Percentiles rank a stretch among this genome's conserved stretches.
Conservation (phyloP, 768 basidiomycete species). For the Xerocomus brunneocitrinus region DNA sequence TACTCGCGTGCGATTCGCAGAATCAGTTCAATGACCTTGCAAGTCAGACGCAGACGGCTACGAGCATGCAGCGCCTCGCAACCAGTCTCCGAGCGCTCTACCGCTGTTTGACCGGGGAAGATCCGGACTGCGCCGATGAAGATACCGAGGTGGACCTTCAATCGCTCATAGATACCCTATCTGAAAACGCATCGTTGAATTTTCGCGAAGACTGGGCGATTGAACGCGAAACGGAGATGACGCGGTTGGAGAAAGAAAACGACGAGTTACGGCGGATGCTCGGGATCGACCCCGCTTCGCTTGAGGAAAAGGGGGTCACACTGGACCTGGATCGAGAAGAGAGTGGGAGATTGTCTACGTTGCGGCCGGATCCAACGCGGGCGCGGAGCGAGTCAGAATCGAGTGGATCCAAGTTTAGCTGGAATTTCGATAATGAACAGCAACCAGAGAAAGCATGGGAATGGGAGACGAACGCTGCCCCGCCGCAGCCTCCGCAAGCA, state of each 20-base stretch:
- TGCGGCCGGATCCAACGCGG: slow-evolving; percentile 20
- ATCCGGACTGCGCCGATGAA: slow-evolving; percentile 31
- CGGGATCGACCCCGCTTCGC: slow-evolving; percentile 60
- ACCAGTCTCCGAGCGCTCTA: slow-evolving; percentile 67
- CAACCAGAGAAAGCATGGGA: slow-evolving; percentile 25
- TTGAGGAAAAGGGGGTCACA: slow-evolving; percentile 49
- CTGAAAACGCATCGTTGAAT: slow-evolving; percentile 35
- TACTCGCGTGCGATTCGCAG: slow-evolving; percentile 61
- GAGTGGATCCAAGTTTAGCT: slow-evolving; percentile 21
- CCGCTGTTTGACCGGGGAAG: slow-evolving; percentile 64
- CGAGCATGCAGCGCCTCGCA: slow-evolving; percentile 69
- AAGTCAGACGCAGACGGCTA: slow-evolving; percentile 52
- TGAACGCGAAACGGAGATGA: slow-evolving; percentile 85
- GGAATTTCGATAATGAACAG: slow-evolving; percentile 30
- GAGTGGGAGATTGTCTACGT: slow-evolving; percentile 32
- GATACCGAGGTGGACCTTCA: slow-evolving; percentile 39
- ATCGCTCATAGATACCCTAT: slow-evolving; percentile 41
- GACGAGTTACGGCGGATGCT: slow-evolving; percentile 68
- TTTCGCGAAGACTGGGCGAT: slow-evolving; percentile 75
- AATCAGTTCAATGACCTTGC: slow-evolving; percentile 52
- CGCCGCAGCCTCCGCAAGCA: slow-evolving; percentile 30
- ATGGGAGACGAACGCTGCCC: slow-evolving; percentile 27
- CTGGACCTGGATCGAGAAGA: slow-evolving; percentile 46
- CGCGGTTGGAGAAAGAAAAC: slow-evolving; percentile 80
- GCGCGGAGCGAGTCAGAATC: slow-evolving; percentile 27